Conservation (phyloP, 495 filamentous ascomycete species). For the Immersiella caudata region DNA sequence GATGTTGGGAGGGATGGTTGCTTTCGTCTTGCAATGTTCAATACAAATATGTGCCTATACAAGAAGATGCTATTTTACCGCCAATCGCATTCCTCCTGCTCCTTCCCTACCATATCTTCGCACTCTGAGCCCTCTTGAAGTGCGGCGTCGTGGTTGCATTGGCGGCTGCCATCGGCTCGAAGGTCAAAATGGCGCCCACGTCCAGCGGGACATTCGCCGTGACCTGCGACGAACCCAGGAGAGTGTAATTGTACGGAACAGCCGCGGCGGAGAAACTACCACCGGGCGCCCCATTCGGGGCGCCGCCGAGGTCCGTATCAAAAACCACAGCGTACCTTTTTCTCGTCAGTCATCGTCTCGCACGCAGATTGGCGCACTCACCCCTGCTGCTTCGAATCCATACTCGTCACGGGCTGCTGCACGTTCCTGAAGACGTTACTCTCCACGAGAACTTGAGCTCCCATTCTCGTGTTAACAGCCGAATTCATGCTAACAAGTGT, state of each 20-base stretch:
- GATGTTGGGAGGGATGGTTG: no score
- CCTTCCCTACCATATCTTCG: no score
- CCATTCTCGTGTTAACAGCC: conserved; percentile 67
- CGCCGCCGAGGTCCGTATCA: conserved; percentile 60
- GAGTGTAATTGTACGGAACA: conserved; percentile 56
- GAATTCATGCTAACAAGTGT: conserved; percentile 46
- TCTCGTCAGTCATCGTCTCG: neutral
- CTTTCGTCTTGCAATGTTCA: no score
- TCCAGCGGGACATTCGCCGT: conserved; percentile 49
- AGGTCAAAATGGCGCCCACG: conserved; percentile 60
- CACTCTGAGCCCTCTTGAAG: neutral
- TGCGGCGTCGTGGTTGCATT: conserved; percentile 7
- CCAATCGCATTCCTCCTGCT: no score
- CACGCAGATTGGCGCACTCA: conserved; percentile 9
- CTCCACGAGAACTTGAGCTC: conserved; percentile 66
- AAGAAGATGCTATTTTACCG: no score
- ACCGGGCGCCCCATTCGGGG: conserved; percentile 46
- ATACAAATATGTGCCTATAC: no score
- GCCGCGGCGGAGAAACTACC: conserved; percentile 48
- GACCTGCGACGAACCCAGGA: conserved; percentile 49
- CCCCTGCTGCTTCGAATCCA: conserved; percentile 57
- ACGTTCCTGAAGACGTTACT: conserved; percentile 58
- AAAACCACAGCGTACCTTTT: conserved; percentile 44
- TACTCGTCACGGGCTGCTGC: conserved; percentile 53
- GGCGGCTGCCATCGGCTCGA: conserved; percentile 21